phyloP scores from a whole-genome alignment of 1,284 basidiomycete species.

The Ceratobasidium papillatum region DNA sequence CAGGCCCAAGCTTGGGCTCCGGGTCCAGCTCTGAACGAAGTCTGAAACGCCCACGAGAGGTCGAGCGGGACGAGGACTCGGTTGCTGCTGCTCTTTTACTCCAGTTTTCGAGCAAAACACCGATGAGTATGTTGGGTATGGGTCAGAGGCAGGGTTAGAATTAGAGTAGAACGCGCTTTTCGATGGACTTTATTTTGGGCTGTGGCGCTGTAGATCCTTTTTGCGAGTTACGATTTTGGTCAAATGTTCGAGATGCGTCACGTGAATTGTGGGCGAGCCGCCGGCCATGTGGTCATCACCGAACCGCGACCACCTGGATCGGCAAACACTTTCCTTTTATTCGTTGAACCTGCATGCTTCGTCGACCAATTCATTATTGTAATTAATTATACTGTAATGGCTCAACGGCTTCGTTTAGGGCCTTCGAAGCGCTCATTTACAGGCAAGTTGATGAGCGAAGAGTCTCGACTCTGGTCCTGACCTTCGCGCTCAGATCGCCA shows the following conservation, averaged over 20 bases:
- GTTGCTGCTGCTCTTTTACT: slow-evolving; percentile 33
- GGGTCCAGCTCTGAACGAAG: background rate
- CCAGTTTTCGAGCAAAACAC: slow-evolving; percentile 40
- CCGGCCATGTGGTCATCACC: slow-evolving; percentile 6
- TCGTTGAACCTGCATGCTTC: background rate
- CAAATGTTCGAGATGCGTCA: background rate
- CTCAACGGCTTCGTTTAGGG: background rate
- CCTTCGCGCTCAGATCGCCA: slow-evolving; percentile 13
- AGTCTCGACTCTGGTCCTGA: background rate
- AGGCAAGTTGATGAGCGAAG: background rate
- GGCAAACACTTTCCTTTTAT: background rate
- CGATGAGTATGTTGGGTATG: slow-evolving; percentile 38
- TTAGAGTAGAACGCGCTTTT: background rate
- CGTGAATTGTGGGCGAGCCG: background rate
- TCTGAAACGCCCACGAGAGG: background rate
- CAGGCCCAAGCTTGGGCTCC: too few species aligned
- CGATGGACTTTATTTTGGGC: slow-evolving; percentile 1
- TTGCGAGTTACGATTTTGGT: background rate
- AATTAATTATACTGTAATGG: slow-evolving; percentile 20
- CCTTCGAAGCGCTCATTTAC: slow-evolving; percentile 30
- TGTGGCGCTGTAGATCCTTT: background rate
- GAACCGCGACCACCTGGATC: background rate
- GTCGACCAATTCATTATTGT: background rate
- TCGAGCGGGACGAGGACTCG: slow-evolving; percentile 8
- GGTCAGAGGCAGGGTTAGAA: slow-evolving; percentile 6